Percentiles rank a stretch among this genome's conserved stretches.
phyloP scores from a whole-genome alignment of 208 protist genomes.

The Trypanosoma theileri region DNA sequence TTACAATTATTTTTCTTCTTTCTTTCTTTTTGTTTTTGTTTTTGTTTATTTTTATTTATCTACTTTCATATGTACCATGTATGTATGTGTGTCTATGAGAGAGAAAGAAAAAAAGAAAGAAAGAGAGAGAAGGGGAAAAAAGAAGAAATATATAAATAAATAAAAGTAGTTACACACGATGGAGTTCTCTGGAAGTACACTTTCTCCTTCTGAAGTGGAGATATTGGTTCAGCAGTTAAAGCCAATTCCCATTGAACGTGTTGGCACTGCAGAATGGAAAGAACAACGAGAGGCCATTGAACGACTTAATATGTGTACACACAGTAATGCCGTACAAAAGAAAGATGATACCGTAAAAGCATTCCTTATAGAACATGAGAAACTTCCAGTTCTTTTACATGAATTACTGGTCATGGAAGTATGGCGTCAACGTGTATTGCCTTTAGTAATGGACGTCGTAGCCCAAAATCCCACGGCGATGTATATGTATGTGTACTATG shows the following conservation, averaged over 20 bases:
- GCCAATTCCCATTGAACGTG: constrained; percentile 52
- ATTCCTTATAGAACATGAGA: constrained; percentile 80
- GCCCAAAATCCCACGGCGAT: constrained; percentile 61
- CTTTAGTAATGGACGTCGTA: constrained; percentile 39
- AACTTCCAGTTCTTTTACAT: constrained; percentile 72
- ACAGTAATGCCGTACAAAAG: constrained; percentile 86
- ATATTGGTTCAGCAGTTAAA: constrained; percentile 67
- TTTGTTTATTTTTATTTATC: no score
- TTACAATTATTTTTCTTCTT: no score
- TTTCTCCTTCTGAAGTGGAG: constrained; percentile 69
- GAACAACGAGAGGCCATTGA: constrained; percentile 74
- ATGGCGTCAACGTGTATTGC: constrained; percentile 83
- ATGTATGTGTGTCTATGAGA: no score
- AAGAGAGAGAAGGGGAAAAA: no score
- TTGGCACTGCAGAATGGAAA: constrained; percentile 82
- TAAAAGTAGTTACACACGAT: constrained; percentile 27
- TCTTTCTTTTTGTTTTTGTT: no score
- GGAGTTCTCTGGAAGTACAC: constrained; percentile 62
- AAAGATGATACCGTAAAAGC: constrained; percentile 85
- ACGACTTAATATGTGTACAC: constrained; percentile 88
- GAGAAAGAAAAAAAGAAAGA: no score
- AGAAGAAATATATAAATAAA: background rate
- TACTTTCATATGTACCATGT: no score
- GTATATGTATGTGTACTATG: constrained; percentile 87
- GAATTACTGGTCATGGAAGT: constrained; percentile 86